A percentile compares a stretch with the other conserved stretches of the same genome.
phyloP scores from a whole-genome alignment of 371 early-diverging fungal genomes.

The Mucor ambiguus region DNA sequence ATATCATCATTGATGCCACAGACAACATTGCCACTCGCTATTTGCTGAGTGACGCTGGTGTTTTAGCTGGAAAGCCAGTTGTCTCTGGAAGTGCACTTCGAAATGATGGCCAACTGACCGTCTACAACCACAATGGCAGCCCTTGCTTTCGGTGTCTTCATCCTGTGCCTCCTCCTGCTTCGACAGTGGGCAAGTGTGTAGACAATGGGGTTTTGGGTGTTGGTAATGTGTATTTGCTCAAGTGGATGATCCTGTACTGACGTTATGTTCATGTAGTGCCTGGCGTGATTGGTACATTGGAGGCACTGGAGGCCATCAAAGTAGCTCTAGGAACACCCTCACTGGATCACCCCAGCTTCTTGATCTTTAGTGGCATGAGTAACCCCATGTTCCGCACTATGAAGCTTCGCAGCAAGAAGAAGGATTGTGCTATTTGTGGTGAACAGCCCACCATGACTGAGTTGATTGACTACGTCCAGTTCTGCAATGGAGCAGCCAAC shows the following conservation, averaged over 20 bases:
- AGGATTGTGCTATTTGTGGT: slow-evolving; percentile 87
- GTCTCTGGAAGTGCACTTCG: slow-evolving; percentile 95
- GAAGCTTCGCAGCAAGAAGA: slow-evolving; percentile 69
- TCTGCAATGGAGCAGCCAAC: slow-evolving; percentile 80
- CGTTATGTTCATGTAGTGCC: slow-evolving; percentile 58
- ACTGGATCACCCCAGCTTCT: slow-evolving; percentile 63
- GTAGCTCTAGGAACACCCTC: slow-evolving; percentile 54
- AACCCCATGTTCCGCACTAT: slow-evolving; percentile 82
- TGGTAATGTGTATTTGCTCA: slow-evolving; percentile 34
- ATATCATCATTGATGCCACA: slow-evolving; percentile 95
- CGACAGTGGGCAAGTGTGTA: slow-evolving; percentile 88
- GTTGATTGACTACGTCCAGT: slow-evolving; percentile 87
- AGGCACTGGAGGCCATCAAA: slow-evolving; percentile 96
- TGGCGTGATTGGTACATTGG: slow-evolving; percentile 94
- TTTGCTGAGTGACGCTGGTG: slow-evolving; percentile 94
- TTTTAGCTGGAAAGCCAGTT: slow-evolving; percentile 80
- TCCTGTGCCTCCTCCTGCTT: slow-evolving; percentile 89
- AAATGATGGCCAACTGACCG: slow-evolving; percentile 94
- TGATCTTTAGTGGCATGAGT: slow-evolving; percentile 77
- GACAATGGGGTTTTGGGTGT: slow-evolving; percentile 99
- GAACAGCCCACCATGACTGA: slow-evolving; percentile 76
- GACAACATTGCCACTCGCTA: slow-evolving; percentile 99
- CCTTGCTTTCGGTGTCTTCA: slow-evolving; percentile 99
- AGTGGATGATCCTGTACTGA: background rate
- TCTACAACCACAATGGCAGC: slow-evolving; percentile 83